Conservation (phyloP, 169 alveolate genomes). For the Eimeria brunetti region DNA sequence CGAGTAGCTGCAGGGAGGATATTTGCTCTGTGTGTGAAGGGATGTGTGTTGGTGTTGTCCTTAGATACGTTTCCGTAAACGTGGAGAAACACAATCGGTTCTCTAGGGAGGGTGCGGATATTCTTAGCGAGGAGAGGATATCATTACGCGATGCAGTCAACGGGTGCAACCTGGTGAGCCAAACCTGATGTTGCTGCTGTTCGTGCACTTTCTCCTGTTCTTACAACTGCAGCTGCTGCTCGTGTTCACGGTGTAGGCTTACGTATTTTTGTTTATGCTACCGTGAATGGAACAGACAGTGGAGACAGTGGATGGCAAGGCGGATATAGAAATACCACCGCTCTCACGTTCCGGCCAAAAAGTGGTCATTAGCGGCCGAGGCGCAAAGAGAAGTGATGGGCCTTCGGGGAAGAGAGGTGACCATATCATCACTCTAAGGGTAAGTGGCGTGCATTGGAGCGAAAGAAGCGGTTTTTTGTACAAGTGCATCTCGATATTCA, state of each 20-base stretch:
- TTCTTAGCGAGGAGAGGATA: slow-evolving; percentile 47
- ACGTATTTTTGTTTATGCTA: background rate
- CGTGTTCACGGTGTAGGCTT: background rate
- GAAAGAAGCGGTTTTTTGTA: background rate
- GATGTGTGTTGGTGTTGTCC: background rate
- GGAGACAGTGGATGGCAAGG: slow-evolving; percentile 47
- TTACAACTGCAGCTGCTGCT: background rate
- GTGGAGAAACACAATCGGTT: slow-evolving; percentile 31
- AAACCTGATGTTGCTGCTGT: background rate
- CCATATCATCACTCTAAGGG: slow-evolving; percentile 45
- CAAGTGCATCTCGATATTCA: background rate
- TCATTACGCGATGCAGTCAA: slow-evolving; percentile 27
- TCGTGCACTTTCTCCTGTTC: background rate
- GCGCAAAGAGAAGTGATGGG: background rate
- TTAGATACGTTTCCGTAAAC: slow-evolving; percentile 20
- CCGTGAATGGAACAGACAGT: slow-evolving; percentile 21
- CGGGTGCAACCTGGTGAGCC: slow-evolving; percentile 41
- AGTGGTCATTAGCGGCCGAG: slow-evolving; percentile 28
- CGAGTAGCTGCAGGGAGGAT: background rate
- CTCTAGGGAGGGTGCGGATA: slow-evolving; percentile 56
- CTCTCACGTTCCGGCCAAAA: slow-evolving; percentile 26
- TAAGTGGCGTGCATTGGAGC: slow-evolving; percentile 1
- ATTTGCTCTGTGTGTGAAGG: background rate
- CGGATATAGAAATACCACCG: slow-evolving; percentile 23
- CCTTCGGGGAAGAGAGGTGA: slow-evolving; percentile 27